phyloP scores from a whole-genome alignment of 768 basidiomycete genomes.

The Gelatoporia subvermispora region DNA sequence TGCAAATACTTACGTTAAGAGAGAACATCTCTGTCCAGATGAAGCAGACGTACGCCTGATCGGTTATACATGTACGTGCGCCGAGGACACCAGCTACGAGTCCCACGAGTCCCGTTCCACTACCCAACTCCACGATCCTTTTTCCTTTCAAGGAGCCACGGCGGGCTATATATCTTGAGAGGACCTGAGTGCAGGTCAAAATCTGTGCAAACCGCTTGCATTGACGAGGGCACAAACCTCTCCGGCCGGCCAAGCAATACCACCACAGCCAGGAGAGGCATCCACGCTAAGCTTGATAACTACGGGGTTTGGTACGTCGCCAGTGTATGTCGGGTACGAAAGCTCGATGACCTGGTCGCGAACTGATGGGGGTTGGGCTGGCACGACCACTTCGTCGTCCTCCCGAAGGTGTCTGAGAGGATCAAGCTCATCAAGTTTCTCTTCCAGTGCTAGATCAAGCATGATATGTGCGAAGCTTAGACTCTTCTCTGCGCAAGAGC shows the following conservation, averaged over 20 bases:
- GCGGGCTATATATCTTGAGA: constrained; percentile 69
- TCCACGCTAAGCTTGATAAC: constrained; percentile 59
- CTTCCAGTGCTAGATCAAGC: constrained; percentile 43
- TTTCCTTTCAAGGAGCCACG: constrained; percentile 49
- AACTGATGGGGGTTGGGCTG: constrained; percentile 49
- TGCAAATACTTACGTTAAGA: constrained; percentile 26
- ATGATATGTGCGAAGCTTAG: background rate
- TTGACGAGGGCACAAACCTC: constrained; percentile 47
- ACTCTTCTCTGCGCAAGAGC: too few species aligned
- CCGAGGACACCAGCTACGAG: constrained; percentile 72
- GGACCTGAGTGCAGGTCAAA: constrained; percentile 45
- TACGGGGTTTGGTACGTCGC: constrained; percentile 25
- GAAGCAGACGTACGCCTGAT: constrained; percentile 70
- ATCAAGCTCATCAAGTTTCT: constrained; percentile 49
- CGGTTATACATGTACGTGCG: constrained; percentile 72
- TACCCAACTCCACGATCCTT: constrained; percentile 77
- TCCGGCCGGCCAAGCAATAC: constrained; percentile 90
- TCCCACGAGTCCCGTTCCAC: constrained; percentile 92
- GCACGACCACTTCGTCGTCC: constrained; percentile 39
- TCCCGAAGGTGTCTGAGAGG: constrained; percentile 59
- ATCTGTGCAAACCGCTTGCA: background rate
- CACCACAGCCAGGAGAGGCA: constrained; percentile 85
- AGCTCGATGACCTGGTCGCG: constrained; percentile 44
- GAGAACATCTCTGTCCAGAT: constrained; percentile 7
- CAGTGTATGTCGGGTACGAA: constrained; percentile 24